phyloP scores from a whole-genome alignment of 805 yeast genomes.

The Blastobotrys peoriensis region DNA sequence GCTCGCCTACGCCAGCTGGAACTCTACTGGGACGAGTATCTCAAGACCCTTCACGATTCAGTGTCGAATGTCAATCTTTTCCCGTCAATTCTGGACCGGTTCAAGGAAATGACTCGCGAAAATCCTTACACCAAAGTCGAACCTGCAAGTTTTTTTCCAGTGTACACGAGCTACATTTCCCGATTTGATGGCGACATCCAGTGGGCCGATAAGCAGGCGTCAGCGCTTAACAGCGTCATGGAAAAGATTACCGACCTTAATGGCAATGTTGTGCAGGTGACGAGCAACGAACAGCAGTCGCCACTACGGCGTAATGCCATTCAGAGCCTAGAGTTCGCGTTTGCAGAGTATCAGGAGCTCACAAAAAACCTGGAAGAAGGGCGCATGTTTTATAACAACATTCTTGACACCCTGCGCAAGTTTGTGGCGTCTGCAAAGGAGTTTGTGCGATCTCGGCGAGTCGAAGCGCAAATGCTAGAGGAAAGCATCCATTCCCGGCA shows the following conservation, averaged over 20 bases:
- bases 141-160: constrained; percentile 21
- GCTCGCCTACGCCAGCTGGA: constrained; percentile 19
- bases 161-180: constrained; percentile 27
- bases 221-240: constrained; percentile 36
- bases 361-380: constrained; percentile 62
- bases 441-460: constrained; percentile 45
- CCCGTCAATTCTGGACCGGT: constrained; percentile 4
- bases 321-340: constrained; percentile 46
- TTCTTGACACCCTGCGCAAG: constrained; percentile 41
- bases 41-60: constrained; percentile 15
- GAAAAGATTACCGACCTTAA: constrained; percentile 31
- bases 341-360: constrained; percentile 49
- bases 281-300: constrained; percentile 25
- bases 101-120: constrained; percentile 10
- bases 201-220: constrained; percentile 39
- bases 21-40: constrained; percentile 19
- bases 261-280: constrained; percentile 35
- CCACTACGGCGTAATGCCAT: constrained; percentile 43
- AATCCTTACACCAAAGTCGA: constrained; percentile 15
- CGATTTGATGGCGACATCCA: constrained; percentile 46
- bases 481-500: background rate
- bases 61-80: constrained; percentile 9
- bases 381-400: constrained; percentile 59
- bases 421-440: constrained; percentile 46
- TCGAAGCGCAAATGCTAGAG: constrained; percentile 50